phyloP scores from a whole-genome alignment of 352 stramenopile genomes.

The Thalassiosira pacifica region DNA sequence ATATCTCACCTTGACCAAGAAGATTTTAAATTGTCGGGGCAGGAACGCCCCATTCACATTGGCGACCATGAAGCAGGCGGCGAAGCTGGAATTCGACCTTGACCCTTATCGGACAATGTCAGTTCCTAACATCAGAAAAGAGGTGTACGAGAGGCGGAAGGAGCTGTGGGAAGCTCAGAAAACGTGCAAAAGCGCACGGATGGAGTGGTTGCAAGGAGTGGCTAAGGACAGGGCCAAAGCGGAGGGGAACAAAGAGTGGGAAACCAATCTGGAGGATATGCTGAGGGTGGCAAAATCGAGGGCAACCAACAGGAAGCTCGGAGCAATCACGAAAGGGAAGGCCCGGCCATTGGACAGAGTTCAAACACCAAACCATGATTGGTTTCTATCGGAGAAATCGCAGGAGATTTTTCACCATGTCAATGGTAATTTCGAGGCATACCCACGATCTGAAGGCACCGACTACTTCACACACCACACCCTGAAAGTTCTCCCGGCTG shows the following conservation, averaged over 20 bases:
- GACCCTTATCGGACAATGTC: neutral
- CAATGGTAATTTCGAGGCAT: constrained; percentile 30
- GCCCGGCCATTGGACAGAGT: constrained; percentile 13
- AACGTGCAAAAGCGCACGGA: neutral
- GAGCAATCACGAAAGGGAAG: constrained; percentile 1
- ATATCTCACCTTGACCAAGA: neutral
- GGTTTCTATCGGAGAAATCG: constrained; percentile 14
- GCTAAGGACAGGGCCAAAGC: constrained; percentile 1
- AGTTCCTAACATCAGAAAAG: neutral
- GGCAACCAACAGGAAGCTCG: constrained; percentile 27
- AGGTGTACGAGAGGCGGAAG: neutral
- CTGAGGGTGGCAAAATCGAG: neutral
- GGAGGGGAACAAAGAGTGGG: constrained; percentile 5
- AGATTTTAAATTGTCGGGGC: neutral
- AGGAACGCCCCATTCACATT: neutral
- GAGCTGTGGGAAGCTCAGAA: constrained; percentile 41
- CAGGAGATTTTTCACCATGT: constrained; percentile 42
- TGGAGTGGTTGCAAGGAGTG: constrained; percentile 13
- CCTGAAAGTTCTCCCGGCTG: constrained; percentile 32
- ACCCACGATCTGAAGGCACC: constrained; percentile 11
- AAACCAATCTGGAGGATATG: constrained; percentile 30
- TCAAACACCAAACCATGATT: constrained; percentile 20
- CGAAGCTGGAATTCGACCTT: neutral
- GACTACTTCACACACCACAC: constrained; percentile 29
- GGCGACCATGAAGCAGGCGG: neutral